Evolutionary conservation across 495 filamentous ascomycete genomes (phyloP).

Genomic region (Friedmanniomyces simplex): DNA sequence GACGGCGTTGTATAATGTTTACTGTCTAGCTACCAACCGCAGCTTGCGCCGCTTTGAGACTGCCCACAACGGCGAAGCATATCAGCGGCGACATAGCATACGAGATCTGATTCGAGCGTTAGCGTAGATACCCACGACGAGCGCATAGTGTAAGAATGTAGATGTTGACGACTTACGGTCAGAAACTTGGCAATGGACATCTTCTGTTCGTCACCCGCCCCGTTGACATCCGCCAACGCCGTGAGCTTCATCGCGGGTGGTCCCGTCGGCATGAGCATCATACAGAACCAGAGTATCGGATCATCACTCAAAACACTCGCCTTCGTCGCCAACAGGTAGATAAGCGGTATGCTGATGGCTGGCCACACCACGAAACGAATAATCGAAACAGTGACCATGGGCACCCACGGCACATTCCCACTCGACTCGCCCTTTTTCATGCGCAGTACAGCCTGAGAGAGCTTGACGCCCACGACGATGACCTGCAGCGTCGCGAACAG

Average conservation of each 20-base stretch:
- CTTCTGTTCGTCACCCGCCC: slow-evolving; percentile 48
- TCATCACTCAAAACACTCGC: slow-evolving; percentile 49
- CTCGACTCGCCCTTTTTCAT: slow-evolving; percentile 41
- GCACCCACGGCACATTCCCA: slow-evolving; percentile 41
- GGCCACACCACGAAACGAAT: slow-evolving; percentile 62
- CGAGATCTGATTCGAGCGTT: slow-evolving; percentile 5
- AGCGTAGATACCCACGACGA: neutral
- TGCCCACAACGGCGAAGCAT: slow-evolving; percentile 18
- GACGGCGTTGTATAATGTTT: neutral
- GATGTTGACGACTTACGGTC: slow-evolving; percentile 43
- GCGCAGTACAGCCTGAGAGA: slow-evolving; percentile 43
- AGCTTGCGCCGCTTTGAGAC: slow-evolving; percentile 19
- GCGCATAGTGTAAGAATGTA: neutral
- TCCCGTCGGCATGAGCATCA: slow-evolving; percentile 71
- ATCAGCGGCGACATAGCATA: slow-evolving; percentile 22
- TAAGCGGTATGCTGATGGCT: slow-evolving; percentile 39
- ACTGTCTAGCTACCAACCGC: slow-evolving; percentile 1
- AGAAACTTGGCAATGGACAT: slow-evolving; percentile 61
- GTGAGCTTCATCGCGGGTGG: slow-evolving; percentile 62
- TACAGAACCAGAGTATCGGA: slow-evolving; percentile 63
- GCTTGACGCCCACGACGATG: slow-evolving; percentile 60
- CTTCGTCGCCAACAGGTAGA: slow-evolving; percentile 51
- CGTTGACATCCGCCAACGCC: slow-evolving; percentile 53
- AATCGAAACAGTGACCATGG: slow-evolving; percentile 44
- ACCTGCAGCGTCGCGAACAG: slow-evolving; percentile 65